Evolutionary conservation across 306 rosid species (phyloP).

Genomic region (Inga leiocalycina): DNA sequence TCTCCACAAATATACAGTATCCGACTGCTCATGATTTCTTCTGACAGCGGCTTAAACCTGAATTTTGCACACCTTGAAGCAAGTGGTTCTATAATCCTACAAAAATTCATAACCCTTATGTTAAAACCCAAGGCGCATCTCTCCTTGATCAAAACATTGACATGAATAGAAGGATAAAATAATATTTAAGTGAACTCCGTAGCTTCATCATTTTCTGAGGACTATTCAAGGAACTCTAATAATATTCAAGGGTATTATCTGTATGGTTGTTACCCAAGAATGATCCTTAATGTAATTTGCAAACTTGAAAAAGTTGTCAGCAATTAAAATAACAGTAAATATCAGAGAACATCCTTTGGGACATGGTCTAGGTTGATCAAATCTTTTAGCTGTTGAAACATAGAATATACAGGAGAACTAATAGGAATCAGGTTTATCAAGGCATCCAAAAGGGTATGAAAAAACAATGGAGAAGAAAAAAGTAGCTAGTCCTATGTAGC

Average conservation of each 20-base stretch:
- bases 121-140: constrained; percentile 21
- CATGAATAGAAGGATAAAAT: too few relatives aligned
- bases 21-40: constrained; percentile 80
- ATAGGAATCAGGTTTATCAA: background rate
- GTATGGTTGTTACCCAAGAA: background rate
- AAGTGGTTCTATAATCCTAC: constrained; percentile 96
- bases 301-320: background rate
- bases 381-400: background rate
- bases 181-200: background rate
- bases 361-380: background rate
- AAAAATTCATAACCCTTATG: constrained; percentile 19
- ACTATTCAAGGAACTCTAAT: constrained; percentile 9
- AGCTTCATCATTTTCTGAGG: constrained; percentile 7
- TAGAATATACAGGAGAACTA: background rate
- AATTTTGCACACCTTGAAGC: constrained; percentile 97
- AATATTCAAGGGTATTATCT: background rate
- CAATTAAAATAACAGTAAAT: background rate
- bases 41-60: constrained; percentile 94
- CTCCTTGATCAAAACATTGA: background rate
- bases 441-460: background rate
- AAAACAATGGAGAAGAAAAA: background rate
- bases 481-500: background rate
- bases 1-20: constrained; percentile 71
- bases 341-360: background rate
- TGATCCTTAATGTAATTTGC: background rate